A percentile compares a stretch with the other conserved stretches of the same genome.
Evolutionary conservation across 2,329 filamentous ascomycete species (phyloP).

Genomic region (Phyllosticta paracitricarpa): DNA sequence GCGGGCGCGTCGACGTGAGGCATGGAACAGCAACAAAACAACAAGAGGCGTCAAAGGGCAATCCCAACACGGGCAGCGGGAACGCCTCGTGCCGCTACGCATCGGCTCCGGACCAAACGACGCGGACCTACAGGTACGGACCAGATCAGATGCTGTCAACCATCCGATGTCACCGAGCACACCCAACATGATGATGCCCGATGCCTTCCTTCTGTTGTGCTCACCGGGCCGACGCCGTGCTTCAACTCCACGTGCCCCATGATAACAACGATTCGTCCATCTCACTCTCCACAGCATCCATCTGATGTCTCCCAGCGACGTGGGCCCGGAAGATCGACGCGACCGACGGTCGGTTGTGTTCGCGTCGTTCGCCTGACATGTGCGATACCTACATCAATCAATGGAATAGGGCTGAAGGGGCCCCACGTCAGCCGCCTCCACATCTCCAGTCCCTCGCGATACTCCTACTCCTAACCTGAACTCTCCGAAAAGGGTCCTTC

Average conservation of each 20-base stretch:
- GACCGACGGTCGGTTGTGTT: too few relatives aligned
- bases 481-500: background rate
- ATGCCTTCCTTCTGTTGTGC: background rate
- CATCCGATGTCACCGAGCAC: background rate
- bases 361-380: too few relatives aligned
- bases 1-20: background rate
- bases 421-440: background rate
- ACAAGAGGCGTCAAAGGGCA: background rate
- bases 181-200: background rate
- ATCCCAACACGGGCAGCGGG: background rate
- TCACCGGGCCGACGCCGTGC: background rate
- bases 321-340: too few relatives aligned
- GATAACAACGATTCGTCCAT: too few relatives aligned
- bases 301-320: too few relatives aligned
- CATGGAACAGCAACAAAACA: background rate
- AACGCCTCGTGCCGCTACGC: background rate
- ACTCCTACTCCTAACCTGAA: background rate
- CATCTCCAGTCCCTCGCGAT: background rate
- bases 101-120: background rate
- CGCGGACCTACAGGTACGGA: background rate
- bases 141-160: too few relatives aligned
- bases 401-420: background rate
- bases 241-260: background rate
- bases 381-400: too few relatives aligned
- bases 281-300: too few relatives aligned